Evolutionary conservation across 2,329 filamentous ascomycete genomes (phyloP), one percentile per base, ranked within the genome.

Genomic region (Pseudovirgaria hyperparasitica): DNA sequence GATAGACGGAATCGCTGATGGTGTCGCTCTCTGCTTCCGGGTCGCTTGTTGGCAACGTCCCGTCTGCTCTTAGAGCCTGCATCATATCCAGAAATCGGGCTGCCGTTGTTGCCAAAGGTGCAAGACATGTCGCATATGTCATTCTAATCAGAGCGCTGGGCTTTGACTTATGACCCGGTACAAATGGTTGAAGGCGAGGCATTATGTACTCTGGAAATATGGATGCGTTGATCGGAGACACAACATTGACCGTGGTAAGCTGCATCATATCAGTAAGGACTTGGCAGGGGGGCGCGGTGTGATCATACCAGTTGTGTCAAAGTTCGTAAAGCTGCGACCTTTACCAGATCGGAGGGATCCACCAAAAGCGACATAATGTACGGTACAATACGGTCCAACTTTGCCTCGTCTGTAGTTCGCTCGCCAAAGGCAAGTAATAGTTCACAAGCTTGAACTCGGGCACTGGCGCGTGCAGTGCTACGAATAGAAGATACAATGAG

Each of bases 61-160:
- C 82, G 44, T 92, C 86, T 2, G 82, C 78, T 39, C 82, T 70
- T 10, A 96, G 63, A 19, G 85, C 84, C 37, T 90, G 84, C 11
- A 92, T 82, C 70, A 93, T 81, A 37, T 94, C 85, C 5, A 96
- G 63, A 40, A 94, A 93, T 14, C 75, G 70, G 15, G 78, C 73
- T 0, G 90, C 86, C 4, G 84, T 90, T 10, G 77, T 78, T 5
- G 90, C 87, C 20, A 98, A 65, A 23, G 79, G 90, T 3, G 87
- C 85, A 14, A 98, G 66, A 45, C 85, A 94, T 4, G 86, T 84
- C 7, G 90, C 90, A 54, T 96, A 96, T 0, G 86, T 90, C 25
- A 85, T 84, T 32, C 90, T 72, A 9, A 94, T 78, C 12, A 92
- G 54, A 1, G 81, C 58, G 28, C 68, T 78, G 2, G 76, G 69